phyloP scores from a whole-genome alignment of 768 basidiomycete species.

The Flagelloscypha sp. region DNA sequence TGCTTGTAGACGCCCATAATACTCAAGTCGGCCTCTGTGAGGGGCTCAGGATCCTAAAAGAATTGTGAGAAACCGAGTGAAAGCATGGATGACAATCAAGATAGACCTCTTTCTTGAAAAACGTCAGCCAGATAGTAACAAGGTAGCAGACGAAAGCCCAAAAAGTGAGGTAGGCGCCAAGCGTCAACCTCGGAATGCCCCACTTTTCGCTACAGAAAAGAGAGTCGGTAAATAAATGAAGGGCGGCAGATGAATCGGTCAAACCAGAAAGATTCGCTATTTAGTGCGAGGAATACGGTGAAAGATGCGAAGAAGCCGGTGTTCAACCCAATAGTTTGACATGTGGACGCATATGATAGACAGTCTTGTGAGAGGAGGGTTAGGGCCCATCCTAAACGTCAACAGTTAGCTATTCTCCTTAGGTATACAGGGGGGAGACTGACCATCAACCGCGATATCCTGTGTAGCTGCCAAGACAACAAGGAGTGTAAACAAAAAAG shows the following conservation, averaged over 20 bases:
- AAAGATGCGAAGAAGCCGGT: conserved; percentile 94
- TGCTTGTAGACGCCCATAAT: conserved; percentile 85
- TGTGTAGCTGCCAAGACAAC: conserved; percentile 97
- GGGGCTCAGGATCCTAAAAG: conserved; percentile 62
- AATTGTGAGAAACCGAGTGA: background rate
- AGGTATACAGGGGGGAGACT: conserved; percentile 16
- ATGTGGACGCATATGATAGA: conserved; percentile 93
- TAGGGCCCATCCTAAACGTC: conserved; percentile 58
- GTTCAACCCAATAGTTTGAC: conserved; percentile 95
- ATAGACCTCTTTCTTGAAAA: conserved; percentile 84
- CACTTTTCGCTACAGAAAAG: conserved; percentile 49
- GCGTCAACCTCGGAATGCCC: conserved; percentile 64
- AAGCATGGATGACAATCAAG: background rate
- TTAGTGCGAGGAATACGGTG: conserved; percentile 95
- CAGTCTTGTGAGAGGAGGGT: conserved; percentile 88
- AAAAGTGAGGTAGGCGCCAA: conserved; percentile 78
- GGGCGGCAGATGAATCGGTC: conserved; percentile 15
- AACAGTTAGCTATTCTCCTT: conserved; percentile 4
- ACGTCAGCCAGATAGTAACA: conserved; percentile 82
- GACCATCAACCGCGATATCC: conserved; percentile 98
- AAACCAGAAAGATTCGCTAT: conserved; percentile 85
- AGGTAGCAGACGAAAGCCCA: conserved; percentile 74
- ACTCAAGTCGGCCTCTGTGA: conserved; percentile 79
- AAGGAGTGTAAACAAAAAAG: conserved; percentile 77
- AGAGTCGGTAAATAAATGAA: conserved; percentile 8